Conservation (phyloP, 495 filamentous ascomycete species). For the Polyplosphaeria fusca region DNA sequence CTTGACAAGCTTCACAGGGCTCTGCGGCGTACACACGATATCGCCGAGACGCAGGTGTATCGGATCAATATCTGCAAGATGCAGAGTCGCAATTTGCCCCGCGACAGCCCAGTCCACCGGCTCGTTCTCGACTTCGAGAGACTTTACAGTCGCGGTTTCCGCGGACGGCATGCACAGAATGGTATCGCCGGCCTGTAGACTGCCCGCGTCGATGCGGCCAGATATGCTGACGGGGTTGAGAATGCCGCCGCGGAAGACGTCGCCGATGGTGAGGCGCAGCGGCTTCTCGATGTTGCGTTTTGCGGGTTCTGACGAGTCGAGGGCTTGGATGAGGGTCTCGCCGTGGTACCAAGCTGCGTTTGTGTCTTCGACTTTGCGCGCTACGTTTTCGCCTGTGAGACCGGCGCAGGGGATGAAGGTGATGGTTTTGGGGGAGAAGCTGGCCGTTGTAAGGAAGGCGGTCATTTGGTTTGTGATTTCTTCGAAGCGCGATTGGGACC, state of each 20-base stretch:
- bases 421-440: slow-evolving; percentile 75
- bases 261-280: slow-evolving; percentile 76
- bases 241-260: slow-evolving; percentile 75
- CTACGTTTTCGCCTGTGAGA: slow-evolving; percentile 81
- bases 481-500: slow-evolving; percentile 75
- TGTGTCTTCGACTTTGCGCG: slow-evolving; percentile 52
- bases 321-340: slow-evolving; percentile 71
- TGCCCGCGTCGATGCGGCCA: slow-evolving; percentile 82
- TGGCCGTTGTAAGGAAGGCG: slow-evolving; percentile 75
- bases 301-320: slow-evolving; percentile 74
- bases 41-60: slow-evolving; percentile 80
- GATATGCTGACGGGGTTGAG: slow-evolving; percentile 73
- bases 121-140: slow-evolving; percentile 69
- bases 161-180: slow-evolving; percentile 74
- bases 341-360: slow-evolving; percentile 73
- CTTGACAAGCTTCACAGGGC: slow-evolving; percentile 65
- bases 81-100: slow-evolving; percentile 80
- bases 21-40: slow-evolving; percentile 67
- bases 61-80: slow-evolving; percentile 81
- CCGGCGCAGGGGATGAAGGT: slow-evolving; percentile 87
- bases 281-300: slow-evolving; percentile 72
- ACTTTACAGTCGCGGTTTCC: slow-evolving; percentile 75
- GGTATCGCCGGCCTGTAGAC: slow-evolving; percentile 75
- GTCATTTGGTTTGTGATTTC: slow-evolving; percentile 82
- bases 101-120: slow-evolving; percentile 88